Base-by-base conservation (phyloP, 495 filamentous ascomycete genomes). In the Neurospora sp. region DNA sequence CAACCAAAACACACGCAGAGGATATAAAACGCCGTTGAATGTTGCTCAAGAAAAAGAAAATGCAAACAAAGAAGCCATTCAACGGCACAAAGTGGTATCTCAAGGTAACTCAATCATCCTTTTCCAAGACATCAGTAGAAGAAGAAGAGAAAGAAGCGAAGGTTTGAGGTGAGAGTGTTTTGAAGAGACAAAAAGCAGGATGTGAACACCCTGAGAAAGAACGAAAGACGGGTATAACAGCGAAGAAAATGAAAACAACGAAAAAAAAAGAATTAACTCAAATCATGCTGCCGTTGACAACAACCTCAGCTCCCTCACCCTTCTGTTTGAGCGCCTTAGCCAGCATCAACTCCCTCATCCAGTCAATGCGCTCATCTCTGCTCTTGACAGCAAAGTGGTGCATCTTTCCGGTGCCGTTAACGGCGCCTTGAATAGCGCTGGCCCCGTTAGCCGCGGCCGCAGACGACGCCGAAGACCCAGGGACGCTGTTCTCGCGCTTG, bases 261-360 rank as follows among this genome's bases (percentile, higher is more conserved):
- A 35, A 6, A 74, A 66, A 46, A 42, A 61, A 68, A 35, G 31
- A 27, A 69, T 40, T 20, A 8, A 9, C 3, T 68, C 86, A 94
- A 76, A 96, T 88, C 82, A 89, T 89, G 76, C 89, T 89, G 20
- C 94, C 95, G 79, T 98, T 97, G 68, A 97, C 85, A 72, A 89
- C 90, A 73, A 97, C 84, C 79, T 91, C 89, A 69, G 88, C 96
- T 10, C 94, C 94, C 74, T 91, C 89, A 18, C 90, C 89, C 83
- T 93, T 93, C 78, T 92, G 91, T 83, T 88, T 91, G 72, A 94
- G 82, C 27, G 95, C 94, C 80, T 94, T 97, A 5, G 95, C 94
- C 31, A 99, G 89, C 96, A 99, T 98, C 69, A 99, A 81, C 86
- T 98, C 94, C 3, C 96, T 84, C 96, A 98, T 97, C 96, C 96